Percentiles rank a stretch among this genome's conserved stretches.
phyloP scores from a whole-genome alignment of 148 eudicot species.

The Rhododendron henanense region DNA sequence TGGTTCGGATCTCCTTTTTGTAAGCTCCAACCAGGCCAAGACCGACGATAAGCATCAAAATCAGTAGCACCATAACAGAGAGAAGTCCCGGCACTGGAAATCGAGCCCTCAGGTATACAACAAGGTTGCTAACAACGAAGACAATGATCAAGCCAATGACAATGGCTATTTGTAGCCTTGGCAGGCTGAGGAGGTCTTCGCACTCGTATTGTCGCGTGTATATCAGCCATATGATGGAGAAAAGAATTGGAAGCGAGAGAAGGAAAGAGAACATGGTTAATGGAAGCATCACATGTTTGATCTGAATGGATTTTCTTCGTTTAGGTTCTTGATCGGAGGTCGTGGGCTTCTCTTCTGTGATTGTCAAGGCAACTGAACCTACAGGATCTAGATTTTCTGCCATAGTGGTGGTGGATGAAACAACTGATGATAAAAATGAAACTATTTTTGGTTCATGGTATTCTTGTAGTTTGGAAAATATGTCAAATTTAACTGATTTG shows the following conservation, averaged over 20 bases:
- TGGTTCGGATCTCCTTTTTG: slow-evolving; percentile 10
- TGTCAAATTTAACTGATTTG: neutral
- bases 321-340: neutral
- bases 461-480: neutral
- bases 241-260: slow-evolving; percentile 32
- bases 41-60: slow-evolving; percentile 28
- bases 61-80: slow-evolving; percentile 19
- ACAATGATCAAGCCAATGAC: slow-evolving; percentile 19
- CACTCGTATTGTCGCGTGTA: slow-evolving; percentile 31
- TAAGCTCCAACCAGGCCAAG: slow-evolving; percentile 24
- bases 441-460: neutral
- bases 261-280: slow-evolving; percentile 21
- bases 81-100: slow-evolving; percentile 20
- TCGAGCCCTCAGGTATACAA: slow-evolving; percentile 11
- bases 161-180: slow-evolving; percentile 14
- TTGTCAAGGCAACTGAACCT: neutral
- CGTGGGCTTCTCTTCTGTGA: slow-evolving; percentile 1
- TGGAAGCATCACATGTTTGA: slow-evolving; percentile 4
- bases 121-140: slow-evolving; percentile 19
- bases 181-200: slow-evolving; percentile 26
- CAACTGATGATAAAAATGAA: neutral
- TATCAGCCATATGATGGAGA: slow-evolving; percentile 22
- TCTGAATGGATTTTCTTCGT: neutral
- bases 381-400: neutral
- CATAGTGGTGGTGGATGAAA: neutral